These are phyloP conservation scores for Stagonosporopsis tanaceti DNA, from an alignment of 2,329 filamentous ascomycete species.

Conservation along the genomic window DNA sequence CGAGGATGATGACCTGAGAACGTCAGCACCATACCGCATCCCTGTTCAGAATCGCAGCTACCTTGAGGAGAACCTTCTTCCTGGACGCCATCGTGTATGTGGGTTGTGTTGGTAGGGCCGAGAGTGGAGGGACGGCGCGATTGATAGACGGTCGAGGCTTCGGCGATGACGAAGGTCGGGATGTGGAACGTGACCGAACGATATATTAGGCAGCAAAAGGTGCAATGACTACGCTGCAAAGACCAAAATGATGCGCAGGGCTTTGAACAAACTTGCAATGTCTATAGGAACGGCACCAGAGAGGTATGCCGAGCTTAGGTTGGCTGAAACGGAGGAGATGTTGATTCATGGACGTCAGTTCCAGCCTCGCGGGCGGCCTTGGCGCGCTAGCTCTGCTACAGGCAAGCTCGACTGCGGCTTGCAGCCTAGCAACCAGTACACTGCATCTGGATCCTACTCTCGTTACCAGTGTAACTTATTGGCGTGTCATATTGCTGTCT, in stretches of 20 bases:
- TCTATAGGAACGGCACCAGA: conserved; percentile 1
- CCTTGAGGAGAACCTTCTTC: conserved; percentile 92
- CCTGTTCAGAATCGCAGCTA: conserved; percentile 50
- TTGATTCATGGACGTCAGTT: conserved; percentile 12
- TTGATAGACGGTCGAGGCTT: conserved; percentile 8
- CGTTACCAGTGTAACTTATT: background rate
- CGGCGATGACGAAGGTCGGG: conserved; percentile 13
- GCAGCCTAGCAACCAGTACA: conserved; percentile 1
- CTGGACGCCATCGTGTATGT: conserved; percentile 44
- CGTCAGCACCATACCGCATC: conserved; percentile 22
- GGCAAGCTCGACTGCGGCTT: conserved; percentile 1
- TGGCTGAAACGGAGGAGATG: conserved; percentile 5
- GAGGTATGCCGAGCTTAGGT: conserved; percentile 11
- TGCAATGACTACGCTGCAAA: background rate
- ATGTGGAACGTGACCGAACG: conserved; percentile 6
- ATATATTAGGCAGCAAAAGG: background rate
- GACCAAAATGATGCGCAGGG: conserved; percentile 3
- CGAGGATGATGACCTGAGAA: conserved; percentile 92
- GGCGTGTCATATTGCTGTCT: background rate
- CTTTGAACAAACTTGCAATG: background rate
- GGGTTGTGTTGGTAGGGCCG: conserved; percentile 6
- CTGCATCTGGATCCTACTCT: too few relatives aligned
- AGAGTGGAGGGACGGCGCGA: conserved; percentile 14
- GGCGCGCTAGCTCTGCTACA: conserved; percentile 4
- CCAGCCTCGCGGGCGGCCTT: conserved; percentile 11